Percentiles rank a stretch among this genome's conserved stretches.
Evolutionary conservation across 2,329 filamentous ascomycete species (phyloP).

Genomic region (Didymella exigua): DNA sequence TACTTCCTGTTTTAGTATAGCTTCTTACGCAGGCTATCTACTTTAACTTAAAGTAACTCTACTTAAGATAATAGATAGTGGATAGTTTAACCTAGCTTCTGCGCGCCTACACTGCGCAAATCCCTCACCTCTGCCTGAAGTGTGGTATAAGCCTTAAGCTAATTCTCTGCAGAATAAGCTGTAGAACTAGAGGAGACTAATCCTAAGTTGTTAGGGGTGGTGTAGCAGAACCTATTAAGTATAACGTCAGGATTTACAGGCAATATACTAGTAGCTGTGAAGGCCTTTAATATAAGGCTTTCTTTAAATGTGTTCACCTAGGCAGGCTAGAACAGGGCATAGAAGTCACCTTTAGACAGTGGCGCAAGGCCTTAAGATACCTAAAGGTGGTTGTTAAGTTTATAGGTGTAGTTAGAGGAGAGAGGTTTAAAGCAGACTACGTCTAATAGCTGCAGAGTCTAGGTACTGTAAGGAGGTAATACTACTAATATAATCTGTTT

Average conservation of each 20-base stretch:
- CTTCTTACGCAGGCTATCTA: not conserved
- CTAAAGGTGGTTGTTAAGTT: not conserved
- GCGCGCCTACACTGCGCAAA: not conserved
- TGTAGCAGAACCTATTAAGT: not conserved
- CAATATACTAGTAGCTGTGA: not conserved
- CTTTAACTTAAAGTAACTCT: not conserved
- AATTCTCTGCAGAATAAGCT: not conserved
- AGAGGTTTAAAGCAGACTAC: constrained; percentile 1
- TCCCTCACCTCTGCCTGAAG: not conserved
- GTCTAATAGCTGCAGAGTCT: not conserved
- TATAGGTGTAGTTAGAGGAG: not conserved
- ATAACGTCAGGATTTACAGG: not conserved
- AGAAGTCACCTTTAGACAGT: not conserved
- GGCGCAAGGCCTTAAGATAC: not conserved
- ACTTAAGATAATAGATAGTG: not conserved
- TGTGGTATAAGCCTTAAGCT: not conserved
- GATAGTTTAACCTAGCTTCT: not conserved
- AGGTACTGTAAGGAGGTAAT: not conserved
- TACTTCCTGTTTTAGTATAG: not conserved
- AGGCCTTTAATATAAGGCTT: constrained; percentile 1
- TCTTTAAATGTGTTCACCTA: not conserved
- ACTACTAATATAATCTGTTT: constrained; percentile 37
- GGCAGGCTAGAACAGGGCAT: constrained; percentile 4
- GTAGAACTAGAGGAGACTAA: not conserved
- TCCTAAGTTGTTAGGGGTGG: not conserved